These are phyloP conservation scores for Berkeleyomyces basicola DNA, from an alignment of 2,329 filamentous ascomycete species.

Conservation along the genomic window DNA sequence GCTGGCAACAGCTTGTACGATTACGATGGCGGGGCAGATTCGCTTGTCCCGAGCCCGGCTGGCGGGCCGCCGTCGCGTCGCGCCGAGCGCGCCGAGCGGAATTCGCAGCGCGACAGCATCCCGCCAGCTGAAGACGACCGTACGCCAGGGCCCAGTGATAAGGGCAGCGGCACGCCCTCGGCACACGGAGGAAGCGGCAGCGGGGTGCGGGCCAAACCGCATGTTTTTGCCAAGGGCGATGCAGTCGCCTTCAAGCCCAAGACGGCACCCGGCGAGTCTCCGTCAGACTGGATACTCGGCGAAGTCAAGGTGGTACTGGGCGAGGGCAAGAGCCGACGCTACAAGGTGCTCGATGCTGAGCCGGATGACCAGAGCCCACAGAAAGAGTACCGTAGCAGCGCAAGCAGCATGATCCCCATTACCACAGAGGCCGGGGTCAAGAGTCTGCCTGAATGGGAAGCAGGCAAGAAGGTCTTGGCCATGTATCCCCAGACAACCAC, in stretches of 20 bases:
- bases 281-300: conserved; percentile 54
- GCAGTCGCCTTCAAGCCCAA: conserved; percentile 52
- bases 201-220: conserved; percentile 30
- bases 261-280: conserved; percentile 28
- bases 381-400: conserved; percentile 52
- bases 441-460: conserved; percentile 42
- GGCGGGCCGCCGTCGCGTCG: conserved; percentile 17
- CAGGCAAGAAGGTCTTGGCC: conserved; percentile 57
- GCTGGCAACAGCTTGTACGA: conserved; percentile 22
- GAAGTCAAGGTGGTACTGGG: conserved; percentile 60
- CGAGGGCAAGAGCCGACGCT: conserved; percentile 60
- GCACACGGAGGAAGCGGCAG: conserved; percentile 24
- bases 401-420: conserved; percentile 62
- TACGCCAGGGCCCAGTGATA: conserved; percentile 35
- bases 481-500: conserved; percentile 72
- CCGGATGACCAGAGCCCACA: conserved; percentile 48
- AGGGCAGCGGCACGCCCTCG: neutral
- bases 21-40: conserved; percentile 29
- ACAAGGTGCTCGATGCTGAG: conserved; percentile 66
- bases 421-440: conserved; percentile 34
- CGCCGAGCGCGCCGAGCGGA: conserved; percentile 22
- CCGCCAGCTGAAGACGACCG: conserved; percentile 22
- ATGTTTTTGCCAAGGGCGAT: conserved; percentile 41
- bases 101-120: conserved; percentile 28
- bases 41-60: conserved; percentile 29